Base-by-base conservation (phyloP, 2,329 filamentous ascomycete species). In the Calonectria hongkongensis region DNA sequence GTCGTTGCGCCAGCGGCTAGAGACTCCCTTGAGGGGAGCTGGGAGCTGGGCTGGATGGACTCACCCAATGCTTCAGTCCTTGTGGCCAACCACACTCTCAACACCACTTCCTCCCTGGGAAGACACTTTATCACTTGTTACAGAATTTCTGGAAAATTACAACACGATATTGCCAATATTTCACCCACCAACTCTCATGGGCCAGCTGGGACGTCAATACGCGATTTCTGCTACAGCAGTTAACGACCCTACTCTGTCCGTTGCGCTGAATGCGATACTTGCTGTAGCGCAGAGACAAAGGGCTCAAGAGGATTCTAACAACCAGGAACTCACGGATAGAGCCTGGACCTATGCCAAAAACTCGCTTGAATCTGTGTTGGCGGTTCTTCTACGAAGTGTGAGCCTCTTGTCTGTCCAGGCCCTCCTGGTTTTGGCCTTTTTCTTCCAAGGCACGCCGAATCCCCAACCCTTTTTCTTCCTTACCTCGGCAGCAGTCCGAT, bases 391-490 rank as follows among this genome's bases (percentile, higher is more conserved):
- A 36, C 66, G 66, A 47, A 69, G 66, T 13, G 58, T 69, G 8
- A 63, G 66, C n/a, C 66, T 69, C 2, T 47, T 69, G 18, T 69
- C 66, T 18, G 47, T 69, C 9, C 66, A 69, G 15, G 66, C 58
- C 16, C 56, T 69, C 21, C n/a, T 69, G 10, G 47, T 41, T 10
- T 10, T 69, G 27, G 66, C 66, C n/a, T 69, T 47, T 27, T 69
- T 69, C 47, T 69, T 69, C 47, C 58, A 60, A 7, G 66, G 66
- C n/a, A 69, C 66, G 2, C 66, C 66, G 18, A 69, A 69, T 36
- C 66, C 66, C 12, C 66, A 69, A 25, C 66, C 66, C 1, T 69
- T 69, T 56, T 69, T 69, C 58, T 69, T 69, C 16, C 56, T 69
- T 12, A 69, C 66, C 9, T 58, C 66, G 12, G 58, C 66, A 2